These are phyloP conservation scores for Penicillium ochrochloron DNA, from an alignment of 495 filamentous ascomycete species.

Conservation along the genomic window DNA sequence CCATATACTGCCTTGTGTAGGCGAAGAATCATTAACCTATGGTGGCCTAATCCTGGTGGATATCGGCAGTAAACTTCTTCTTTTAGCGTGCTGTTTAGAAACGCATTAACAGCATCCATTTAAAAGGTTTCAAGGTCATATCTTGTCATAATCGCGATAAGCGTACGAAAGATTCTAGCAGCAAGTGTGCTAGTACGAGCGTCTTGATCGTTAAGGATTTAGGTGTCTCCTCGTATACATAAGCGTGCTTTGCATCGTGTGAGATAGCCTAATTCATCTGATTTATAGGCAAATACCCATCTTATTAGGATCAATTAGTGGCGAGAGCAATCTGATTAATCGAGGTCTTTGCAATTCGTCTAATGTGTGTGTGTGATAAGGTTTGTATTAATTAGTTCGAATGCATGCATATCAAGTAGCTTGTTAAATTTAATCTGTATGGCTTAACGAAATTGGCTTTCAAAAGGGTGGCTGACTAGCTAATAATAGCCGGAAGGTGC, in stretches of 20 bases:
- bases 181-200: background rate
- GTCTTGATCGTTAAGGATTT: background rate
- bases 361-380: background rate
- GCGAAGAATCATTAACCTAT: too few species aligned
- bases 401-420: background rate
- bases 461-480: too few species aligned
- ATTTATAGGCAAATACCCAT: background rate
- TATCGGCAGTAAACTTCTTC: too few species aligned
- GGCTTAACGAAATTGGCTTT: too few species aligned
- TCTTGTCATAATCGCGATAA: background rate
- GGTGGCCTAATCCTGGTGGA: too few species aligned
- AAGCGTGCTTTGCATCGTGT: background rate
- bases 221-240: background rate
- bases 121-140: too few species aligned
- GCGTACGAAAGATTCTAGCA: background rate
- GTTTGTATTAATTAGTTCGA: background rate
- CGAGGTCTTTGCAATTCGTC: background rate
- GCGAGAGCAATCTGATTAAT: background rate
- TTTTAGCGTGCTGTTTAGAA: too few species aligned
- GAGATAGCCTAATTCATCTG: background rate
- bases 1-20: background rate
- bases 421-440: background rate
- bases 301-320: too few species aligned
- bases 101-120: too few species aligned
- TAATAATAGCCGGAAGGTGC: background rate